Base-by-base conservation (phyloP, 805 yeast species). In the Yamadazyma philogaea region DNA sequence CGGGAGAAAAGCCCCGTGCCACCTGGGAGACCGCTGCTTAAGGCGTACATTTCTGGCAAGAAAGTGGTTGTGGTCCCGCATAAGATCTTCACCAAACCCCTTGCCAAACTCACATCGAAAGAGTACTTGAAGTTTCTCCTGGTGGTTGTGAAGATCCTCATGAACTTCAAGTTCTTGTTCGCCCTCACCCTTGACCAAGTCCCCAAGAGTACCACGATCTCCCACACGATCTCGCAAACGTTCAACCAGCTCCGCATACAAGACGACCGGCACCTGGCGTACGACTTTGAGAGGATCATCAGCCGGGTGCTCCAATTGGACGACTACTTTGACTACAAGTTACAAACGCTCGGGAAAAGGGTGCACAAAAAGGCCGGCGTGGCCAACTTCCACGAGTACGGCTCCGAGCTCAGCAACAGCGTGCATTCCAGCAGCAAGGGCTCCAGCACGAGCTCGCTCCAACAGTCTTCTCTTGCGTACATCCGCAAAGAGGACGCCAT, bases 71-170 rank as follows among this genome's bases (percentile, higher is more conserved):
- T 70, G 7, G 61, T 69, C 6, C 74, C 75, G 1, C 74, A 70
- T 45, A 61, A 61, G 45, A 66, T 70, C n/a, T 55, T 70, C 34
- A 62, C 57, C 44, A 66, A 67, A 39, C 74, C 74, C 10, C 64
- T 70, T 46, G 54, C 62, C 26, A 63, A 63, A 41, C 53, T 70
- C 22, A 52, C 65, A 19, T 55, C 65, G 14, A 59, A 59, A 40
- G 75, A 70, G 45, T 68, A 63, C 43, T 51, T 68, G 36, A 56
- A 53, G 43, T 68, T 70, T 41, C 53, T 70, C 6, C 57, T 62
- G 47, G 48, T 68, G 0, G 53, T 70, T 5, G 74, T 65, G 4
- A 68, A 69, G 45, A 57, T 70, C 4, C 37, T 70, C 2, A 52
- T 60, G 22, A 68, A 67, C 43, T 70, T 67, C 48, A 60, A 62